Conservation (phyloP, 2,329 filamentous ascomycete species). For the Stromatinia cepivora region DNA sequence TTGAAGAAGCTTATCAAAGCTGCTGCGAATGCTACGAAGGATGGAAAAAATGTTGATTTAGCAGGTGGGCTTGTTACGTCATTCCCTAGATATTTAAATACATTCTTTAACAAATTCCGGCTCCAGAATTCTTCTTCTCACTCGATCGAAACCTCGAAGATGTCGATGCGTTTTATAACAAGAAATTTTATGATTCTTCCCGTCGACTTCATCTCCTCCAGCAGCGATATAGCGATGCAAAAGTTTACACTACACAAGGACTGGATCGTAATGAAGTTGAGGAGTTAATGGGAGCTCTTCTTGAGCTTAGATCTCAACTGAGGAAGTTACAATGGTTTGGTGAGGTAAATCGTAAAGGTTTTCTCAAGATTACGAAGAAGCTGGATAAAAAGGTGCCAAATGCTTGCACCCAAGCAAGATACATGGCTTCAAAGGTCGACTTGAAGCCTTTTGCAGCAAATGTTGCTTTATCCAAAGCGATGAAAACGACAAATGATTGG, state of each 20-base stretch:
- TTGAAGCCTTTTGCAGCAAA: conserved; percentile 85
- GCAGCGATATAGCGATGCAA: conserved; percentile 77
- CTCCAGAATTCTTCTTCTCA: conserved; percentile 89
- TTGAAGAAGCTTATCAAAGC: conserved; percentile 93
- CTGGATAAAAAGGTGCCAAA: conserved; percentile 89
- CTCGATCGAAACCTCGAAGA: conserved; percentile 97
- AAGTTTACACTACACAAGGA: conserved; percentile 62
- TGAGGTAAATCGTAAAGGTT: conserved; percentile 91
- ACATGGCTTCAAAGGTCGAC: conserved; percentile 88
- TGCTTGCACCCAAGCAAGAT: conserved; percentile 76
- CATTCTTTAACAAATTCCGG: conserved; percentile 35
- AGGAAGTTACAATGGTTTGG: conserved; percentile 97
- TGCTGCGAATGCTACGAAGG: conserved; percentile 63
- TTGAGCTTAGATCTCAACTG: conserved; percentile 84
- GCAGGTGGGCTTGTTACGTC: conserved; percentile 65
- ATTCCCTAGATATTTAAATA: conserved; percentile 36
- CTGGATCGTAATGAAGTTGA: conserved; percentile 88
- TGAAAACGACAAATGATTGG: conserved; percentile 84
- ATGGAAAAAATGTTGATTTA: conserved; percentile 78
- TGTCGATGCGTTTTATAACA: conserved; percentile 96
- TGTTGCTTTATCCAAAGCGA: conserved; percentile 54
- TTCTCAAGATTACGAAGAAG: conserved; percentile 99
- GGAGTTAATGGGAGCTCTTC: conserved; percentile 84
- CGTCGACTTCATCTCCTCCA: conserved; percentile 83
- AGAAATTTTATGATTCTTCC: conserved; percentile 82